Conservation (phyloP, 192 early-diverging fungal species). For the Neocallimastix lanati region DNA sequence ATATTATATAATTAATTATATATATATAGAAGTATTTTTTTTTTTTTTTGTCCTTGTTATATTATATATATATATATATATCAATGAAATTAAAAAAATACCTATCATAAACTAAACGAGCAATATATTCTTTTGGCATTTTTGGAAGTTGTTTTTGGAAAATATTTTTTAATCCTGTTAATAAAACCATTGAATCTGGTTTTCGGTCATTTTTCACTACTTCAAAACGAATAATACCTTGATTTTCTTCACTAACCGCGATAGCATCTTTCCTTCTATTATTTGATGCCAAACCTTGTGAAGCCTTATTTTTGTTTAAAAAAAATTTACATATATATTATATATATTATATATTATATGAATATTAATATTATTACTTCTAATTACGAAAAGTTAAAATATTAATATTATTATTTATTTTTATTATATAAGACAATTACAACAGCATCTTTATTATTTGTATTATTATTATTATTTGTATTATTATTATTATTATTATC, state of each 20-base stretch:
- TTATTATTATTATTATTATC: background rate
- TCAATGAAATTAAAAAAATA: too few relatives aligned
- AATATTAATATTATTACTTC: too few relatives aligned
- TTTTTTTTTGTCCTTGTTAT: background rate
- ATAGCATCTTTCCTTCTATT: background rate
- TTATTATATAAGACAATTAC: too few relatives aligned
- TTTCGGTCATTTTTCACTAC: constrained; percentile 67
- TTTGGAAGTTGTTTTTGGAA: constrained; percentile 94
- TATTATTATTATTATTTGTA: too few relatives aligned
- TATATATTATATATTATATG: too few relatives aligned
- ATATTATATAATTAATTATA: background rate
- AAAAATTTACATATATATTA: too few relatives aligned
- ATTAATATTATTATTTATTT: too few relatives aligned
- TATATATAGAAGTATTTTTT: background rate
- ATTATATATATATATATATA: too few relatives aligned
- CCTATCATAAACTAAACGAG: constrained; percentile 82
- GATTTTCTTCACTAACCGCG: background rate
- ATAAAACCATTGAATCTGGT: constrained; percentile 62
- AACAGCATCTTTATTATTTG: too few relatives aligned
- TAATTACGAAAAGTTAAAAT: too few relatives aligned
- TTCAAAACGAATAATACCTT: constrained; percentile 6
- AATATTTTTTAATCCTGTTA: constrained; percentile 89
- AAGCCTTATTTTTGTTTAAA: background rate
- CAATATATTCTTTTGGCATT: constrained; percentile 98
- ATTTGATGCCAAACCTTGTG: background rate